Percentiles rank a stretch among this genome's conserved stretches.
These are phyloP conservation scores for Micromonas pusilla DNA, from an alignment of 139 green algal species.

Conservation along the genomic window DNA sequence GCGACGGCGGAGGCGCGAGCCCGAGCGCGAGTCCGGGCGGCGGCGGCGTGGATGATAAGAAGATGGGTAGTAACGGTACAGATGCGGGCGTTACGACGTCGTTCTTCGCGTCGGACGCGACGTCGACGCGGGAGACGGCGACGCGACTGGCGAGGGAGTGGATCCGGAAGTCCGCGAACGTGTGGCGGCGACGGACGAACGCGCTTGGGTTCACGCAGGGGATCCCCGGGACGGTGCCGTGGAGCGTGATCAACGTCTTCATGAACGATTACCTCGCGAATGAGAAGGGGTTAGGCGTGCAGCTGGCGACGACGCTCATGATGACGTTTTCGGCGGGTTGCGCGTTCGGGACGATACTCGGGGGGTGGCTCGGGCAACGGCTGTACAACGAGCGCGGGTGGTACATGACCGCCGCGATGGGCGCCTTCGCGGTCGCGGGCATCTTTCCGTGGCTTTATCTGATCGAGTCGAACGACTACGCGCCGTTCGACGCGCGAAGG, in stretches of 20 bases:
- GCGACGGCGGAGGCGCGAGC: not conserved
- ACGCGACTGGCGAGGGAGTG: not conserved
- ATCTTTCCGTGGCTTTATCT: slow-evolving; percentile 22
- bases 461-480: not conserved
- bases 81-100: too few relatives aligned
- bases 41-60: too few relatives aligned
- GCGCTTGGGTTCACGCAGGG: slow-evolving; percentile 40
- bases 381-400: slow-evolving; percentile 59
- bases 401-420: not conserved
- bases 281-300: slow-evolving; percentile 39
- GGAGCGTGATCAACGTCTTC: slow-evolving; percentile 70
- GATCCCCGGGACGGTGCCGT: slow-evolving; percentile 63
- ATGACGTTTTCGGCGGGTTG: slow-evolving; percentile 60
- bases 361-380: slow-evolving; percentile 57
- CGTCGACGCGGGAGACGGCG: not conserved
- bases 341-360: slow-evolving; percentile 20
- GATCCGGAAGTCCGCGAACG: not conserved
- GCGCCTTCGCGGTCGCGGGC: not conserved
- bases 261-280: slow-evolving; percentile 72
- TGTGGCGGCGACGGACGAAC: not conserved
- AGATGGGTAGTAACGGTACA: too few relatives aligned
- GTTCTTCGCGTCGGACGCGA: not conserved
- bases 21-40: too few relatives aligned
- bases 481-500: not conserved
- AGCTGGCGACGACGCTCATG: slow-evolving; percentile 50